phyloP scores from a whole-genome alignment of 768 basidiomycete genomes.

The Chiua virens region DNA sequence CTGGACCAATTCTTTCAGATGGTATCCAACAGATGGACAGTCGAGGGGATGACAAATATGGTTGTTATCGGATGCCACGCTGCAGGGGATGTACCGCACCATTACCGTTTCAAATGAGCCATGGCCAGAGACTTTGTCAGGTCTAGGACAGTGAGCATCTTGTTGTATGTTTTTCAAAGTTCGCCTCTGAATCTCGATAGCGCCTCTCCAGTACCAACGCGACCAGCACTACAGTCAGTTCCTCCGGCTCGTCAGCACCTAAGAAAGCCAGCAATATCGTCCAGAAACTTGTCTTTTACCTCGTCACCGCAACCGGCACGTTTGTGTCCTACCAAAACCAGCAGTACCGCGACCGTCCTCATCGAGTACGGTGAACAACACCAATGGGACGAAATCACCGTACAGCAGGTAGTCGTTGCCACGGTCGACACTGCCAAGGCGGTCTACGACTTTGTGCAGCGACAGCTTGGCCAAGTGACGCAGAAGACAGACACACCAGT shows the following conservation, averaged over 20 bases:
- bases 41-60: too few relatives aligned
- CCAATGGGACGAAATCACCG: conserved; percentile 76
- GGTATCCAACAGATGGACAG: too few relatives aligned
- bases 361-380: conserved; percentile 80
- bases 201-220: conserved; percentile 60
- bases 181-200: conserved; percentile 33
- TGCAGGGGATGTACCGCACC: conserved; percentile 48
- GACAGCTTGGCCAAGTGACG: conserved; percentile 44
- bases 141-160: conserved; percentile 52
- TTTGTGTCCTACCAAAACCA: conserved; percentile 77
- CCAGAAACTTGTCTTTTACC: conserved; percentile 64
- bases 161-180: background rate
- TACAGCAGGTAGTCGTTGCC: conserved; percentile 56
- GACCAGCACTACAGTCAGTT: conserved; percentile 22
- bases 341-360: conserved; percentile 72
- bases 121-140: conserved; percentile 49
- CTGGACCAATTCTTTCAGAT: too few relatives aligned
- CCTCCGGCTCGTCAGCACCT: conserved; percentile 27
- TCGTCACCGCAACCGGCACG: conserved; percentile 63
- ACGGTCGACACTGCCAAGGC: conserved; percentile 49
- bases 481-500: conserved; percentile 27
- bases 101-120: conserved; percentile 54
- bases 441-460: conserved; percentile 51
- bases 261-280: conserved; percentile 57
- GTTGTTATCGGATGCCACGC: too few relatives aligned